These are phyloP conservation scores for Isatis tinctoria DNA, from an alignment of 345 rosid species.

Conservation along the genomic window DNA sequence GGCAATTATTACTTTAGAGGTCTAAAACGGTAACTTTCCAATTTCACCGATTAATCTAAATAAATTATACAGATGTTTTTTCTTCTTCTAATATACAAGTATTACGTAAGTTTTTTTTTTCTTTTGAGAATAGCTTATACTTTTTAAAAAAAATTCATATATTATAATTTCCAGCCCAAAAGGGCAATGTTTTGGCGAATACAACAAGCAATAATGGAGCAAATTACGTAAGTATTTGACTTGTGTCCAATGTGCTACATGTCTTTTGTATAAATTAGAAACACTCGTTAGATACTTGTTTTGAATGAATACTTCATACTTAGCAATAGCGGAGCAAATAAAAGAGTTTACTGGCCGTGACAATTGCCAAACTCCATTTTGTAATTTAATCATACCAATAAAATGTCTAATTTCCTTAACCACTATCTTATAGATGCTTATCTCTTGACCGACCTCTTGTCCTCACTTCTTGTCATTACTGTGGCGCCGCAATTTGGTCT, in stretches of 20 bases:
- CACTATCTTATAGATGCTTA: slow-evolving; percentile 3
- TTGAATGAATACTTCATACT: background rate
- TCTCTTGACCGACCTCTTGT: slow-evolving; percentile 17
- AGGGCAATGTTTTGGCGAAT: no score
- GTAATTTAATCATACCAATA: slow-evolving; percentile 2
- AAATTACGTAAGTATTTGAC: slow-evolving; percentile 4
- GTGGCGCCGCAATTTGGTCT: slow-evolving; percentile 24
- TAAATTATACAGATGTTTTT: background rate
- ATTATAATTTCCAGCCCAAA: no score
- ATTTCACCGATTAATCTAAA: background rate
- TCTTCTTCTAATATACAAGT: background rate
- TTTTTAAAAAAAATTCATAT: no score
- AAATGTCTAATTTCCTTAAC: slow-evolving; percentile 15
- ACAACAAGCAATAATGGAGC: no score
- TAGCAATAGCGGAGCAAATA: background rate
- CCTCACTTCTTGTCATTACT: slow-evolving; percentile 11
- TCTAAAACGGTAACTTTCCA: background rate
- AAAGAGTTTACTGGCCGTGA: slow-evolving; percentile 11
- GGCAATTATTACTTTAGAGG: background rate
- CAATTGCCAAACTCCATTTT: slow-evolving; percentile 13
- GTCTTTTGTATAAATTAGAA: background rate
- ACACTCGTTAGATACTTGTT: background rate
- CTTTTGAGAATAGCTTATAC: no score
- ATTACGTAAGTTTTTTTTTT: no score
- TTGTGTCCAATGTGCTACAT: background rate